phyloP scores from a whole-genome alignment of 192 early-diverging fungal genomes.

The Coemansia sp. region DNA sequence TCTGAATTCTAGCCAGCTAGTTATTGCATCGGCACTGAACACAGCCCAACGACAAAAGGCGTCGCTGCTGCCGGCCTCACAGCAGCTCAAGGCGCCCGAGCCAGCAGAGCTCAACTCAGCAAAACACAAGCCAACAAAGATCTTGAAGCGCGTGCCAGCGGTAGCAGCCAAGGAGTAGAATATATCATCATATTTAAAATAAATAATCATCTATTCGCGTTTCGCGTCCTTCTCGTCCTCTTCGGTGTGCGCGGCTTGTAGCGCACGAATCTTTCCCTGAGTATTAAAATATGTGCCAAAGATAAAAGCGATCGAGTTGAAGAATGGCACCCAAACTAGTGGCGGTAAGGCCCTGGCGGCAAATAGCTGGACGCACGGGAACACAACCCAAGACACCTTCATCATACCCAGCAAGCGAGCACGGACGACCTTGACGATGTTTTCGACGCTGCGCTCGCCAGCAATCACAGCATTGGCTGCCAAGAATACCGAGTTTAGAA shows the following conservation, averaged over 20 bases:
- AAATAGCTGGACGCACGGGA: slow-evolving; percentile 74
- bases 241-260: slow-evolving; percentile 48
- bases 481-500: slow-evolving; percentile 85
- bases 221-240: slow-evolving; percentile 30
- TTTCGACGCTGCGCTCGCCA: slow-evolving; percentile 61
- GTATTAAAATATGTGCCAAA: slow-evolving; percentile 81
- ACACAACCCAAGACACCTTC: slow-evolving; percentile 83
- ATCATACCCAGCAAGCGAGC: slow-evolving; percentile 69
- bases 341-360: slow-evolving; percentile 80
- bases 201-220: slow-evolving; percentile 31
- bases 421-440: slow-evolving; percentile 61
- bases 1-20: background rate
- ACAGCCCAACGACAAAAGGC: background rate
- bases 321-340: slow-evolving; percentile 87
- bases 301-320: slow-evolving; percentile 79
- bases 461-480: slow-evolving; percentile 82
- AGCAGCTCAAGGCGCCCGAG: background rate
- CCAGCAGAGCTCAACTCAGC: background rate
- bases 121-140: background rate
- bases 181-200: slow-evolving; percentile 4
- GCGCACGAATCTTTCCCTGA: slow-evolving; percentile 64
- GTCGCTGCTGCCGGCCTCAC: background rate
- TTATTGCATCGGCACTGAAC: background rate
- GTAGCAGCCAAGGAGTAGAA: background rate
- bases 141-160: background rate